Conservation (phyloP, 495 filamentous ascomycete genomes). For the Aspergillus funiculosus region DNA sequence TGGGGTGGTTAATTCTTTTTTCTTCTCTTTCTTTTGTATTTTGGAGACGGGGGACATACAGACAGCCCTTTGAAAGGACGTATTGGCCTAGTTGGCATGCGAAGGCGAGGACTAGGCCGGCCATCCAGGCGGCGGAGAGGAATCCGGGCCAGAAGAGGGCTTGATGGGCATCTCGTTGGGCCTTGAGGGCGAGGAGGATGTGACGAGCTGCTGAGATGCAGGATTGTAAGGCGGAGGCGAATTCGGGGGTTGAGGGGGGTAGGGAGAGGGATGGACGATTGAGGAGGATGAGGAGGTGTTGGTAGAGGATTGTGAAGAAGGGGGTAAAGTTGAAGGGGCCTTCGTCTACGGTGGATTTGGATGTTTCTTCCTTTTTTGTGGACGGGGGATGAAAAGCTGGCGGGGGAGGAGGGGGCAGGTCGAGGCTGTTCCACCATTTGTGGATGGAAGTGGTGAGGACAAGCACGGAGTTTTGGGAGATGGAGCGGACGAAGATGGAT, state of each 20-base stretch:
- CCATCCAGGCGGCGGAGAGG: slow-evolving; percentile 39
- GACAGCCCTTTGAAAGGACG: slow-evolving; percentile 28
- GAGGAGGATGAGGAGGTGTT: slow-evolving; percentile 64
- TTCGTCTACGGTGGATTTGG: slow-evolving; percentile 11
- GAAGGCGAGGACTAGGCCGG: slow-evolving; percentile 36
- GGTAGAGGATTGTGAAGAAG: slow-evolving; percentile 54
- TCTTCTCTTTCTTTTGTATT: background rate
- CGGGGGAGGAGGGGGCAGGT: slow-evolving; percentile 16
- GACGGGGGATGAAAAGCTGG: slow-evolving; percentile 2
- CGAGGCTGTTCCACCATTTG: slow-evolving; percentile 41
- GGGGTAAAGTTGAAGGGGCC: slow-evolving; percentile 35
- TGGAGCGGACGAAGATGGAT: slow-evolving; percentile 34
- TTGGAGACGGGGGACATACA: slow-evolving; percentile 21
- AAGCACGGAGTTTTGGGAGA: slow-evolving; percentile 31
- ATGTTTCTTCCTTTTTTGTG: background rate
- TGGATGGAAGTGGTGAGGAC: slow-evolving; percentile 40
- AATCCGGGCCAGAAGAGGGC: slow-evolving; percentile 41
- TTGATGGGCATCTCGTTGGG: slow-evolving; percentile 27
- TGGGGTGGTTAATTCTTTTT: background rate
- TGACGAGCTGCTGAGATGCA: slow-evolving; percentile 37
- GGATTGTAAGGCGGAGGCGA: slow-evolving; percentile 36
- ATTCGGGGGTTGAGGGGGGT: slow-evolving; percentile 30
- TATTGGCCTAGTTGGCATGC: slow-evolving; percentile 40
- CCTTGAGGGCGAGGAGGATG: slow-evolving; percentile 31
- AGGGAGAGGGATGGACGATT: slow-evolving; percentile 41